Evolutionary conservation across 441 rosid genomes (phyloP).

Genomic region (Pelargonium fulgidum): DNA sequence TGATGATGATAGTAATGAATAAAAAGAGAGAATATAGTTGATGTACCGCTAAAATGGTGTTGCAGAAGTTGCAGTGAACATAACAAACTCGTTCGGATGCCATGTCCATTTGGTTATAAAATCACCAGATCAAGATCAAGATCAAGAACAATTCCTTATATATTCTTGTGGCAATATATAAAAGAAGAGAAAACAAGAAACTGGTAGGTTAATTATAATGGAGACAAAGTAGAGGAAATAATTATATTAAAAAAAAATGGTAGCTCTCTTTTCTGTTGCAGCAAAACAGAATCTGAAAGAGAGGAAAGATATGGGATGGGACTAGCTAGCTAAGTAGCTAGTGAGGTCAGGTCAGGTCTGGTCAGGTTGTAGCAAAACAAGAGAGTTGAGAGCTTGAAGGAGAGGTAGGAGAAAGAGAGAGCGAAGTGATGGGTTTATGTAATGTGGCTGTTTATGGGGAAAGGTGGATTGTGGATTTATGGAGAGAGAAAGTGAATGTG

Average conservation of each 20-base stretch:
- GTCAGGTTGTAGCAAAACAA: neutral
- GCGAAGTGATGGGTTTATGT: constrained; percentile 12
- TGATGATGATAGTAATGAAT: neutral
- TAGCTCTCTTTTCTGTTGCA: too few relatives aligned
- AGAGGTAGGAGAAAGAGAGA: constrained; percentile 22
- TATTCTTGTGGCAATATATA: constrained; percentile 2
- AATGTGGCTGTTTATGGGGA: constrained; percentile 12
- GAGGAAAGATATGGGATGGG: too few relatives aligned
- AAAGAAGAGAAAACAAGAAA: neutral
- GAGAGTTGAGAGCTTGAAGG: neutral
- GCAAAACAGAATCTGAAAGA: too few relatives aligned
- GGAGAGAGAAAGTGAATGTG: constrained; percentile 3
- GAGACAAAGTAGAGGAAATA: too few relatives aligned
- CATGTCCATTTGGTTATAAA: constrained; percentile 27
- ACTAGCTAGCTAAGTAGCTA: too few relatives aligned
- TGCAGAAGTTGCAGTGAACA: constrained; percentile 98
- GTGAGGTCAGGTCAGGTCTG: too few relatives aligned
- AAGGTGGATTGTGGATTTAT: constrained; percentile 9
- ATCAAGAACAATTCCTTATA: too few relatives aligned
- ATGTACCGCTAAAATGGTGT: constrained; percentile 81
- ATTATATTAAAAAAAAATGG: too few relatives aligned
- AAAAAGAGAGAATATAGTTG: constrained; percentile 13
- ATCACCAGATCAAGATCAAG: too few relatives aligned
- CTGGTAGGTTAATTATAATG: too few relatives aligned
- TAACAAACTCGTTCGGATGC: constrained; percentile 75